A percentile compares a stretch with the other conserved stretches of the same genome.
These are phyloP conservation scores for Periglandula ipomoeae DNA, from an alignment of 2,329 filamentous ascomycete genomes.

Conservation along the genomic window DNA sequence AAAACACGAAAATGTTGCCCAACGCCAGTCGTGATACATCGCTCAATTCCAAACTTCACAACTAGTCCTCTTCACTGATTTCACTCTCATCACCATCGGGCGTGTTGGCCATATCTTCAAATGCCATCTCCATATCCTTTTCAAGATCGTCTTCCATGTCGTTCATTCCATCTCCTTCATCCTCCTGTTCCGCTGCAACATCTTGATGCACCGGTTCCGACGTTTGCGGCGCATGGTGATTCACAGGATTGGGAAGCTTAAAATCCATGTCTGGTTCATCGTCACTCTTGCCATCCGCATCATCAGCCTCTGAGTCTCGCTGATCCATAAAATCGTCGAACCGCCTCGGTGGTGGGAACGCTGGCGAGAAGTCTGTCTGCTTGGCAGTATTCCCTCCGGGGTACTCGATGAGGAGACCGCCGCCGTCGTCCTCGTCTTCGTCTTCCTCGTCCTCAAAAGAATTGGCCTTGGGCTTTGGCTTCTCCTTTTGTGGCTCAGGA, in stretches of 20 bases:
- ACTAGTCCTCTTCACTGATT: constrained; percentile 57
- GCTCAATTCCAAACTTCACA: neutral
- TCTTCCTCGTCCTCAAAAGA: constrained; percentile 37
- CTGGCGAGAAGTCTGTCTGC: constrained; percentile 37
- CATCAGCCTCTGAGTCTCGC: constrained; percentile 33
- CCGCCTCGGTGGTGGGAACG: constrained; percentile 36
- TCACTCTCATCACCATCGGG: constrained; percentile 47
- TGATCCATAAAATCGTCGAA: constrained; percentile 46
- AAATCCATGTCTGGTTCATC: constrained; percentile 41
- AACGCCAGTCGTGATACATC: neutral
- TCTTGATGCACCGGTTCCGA: constrained; percentile 20
- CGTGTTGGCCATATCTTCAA: constrained; percentile 45
- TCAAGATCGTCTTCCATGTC: constrained; percentile 33
- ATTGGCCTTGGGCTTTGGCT: constrained; percentile 18
- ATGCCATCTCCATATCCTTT: constrained; percentile 42
- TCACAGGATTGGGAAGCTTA: constrained; percentile 45
- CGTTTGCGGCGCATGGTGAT: constrained; percentile 23
- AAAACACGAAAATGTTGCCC: neutral
- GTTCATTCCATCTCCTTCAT: constrained; percentile 17
- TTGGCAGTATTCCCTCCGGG: constrained; percentile 37
- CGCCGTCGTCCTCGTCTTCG: constrained; percentile 47
- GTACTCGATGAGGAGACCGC: constrained; percentile 50
- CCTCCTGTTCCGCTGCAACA: constrained; percentile 17
- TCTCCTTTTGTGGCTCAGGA: constrained; percentile 20
- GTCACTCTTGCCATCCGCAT: constrained; percentile 37